Evolutionary conservation across 208 protist genomes (phyloP), one percentile per base, ranked within the genome.

Genomic region (Crithidia mellificae): DNA sequence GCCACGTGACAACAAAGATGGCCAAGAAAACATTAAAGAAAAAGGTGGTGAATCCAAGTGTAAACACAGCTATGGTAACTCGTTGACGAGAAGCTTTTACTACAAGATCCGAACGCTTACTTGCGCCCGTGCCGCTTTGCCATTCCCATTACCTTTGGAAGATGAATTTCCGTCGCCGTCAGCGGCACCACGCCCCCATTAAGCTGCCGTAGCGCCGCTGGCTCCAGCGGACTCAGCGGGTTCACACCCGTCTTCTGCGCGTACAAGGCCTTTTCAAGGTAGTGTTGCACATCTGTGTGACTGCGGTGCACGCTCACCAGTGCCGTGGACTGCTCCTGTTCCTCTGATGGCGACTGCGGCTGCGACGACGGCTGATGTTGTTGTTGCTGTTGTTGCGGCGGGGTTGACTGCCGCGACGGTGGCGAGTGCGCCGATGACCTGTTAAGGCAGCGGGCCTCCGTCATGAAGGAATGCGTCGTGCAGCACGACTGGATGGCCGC

Each of bases 131-230:
- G 25, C 17, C 19, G 27, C 43, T 49, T 49, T 19, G 25, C 27
- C 14, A 30, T 25, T 8, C 17, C n/a, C 57, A 39, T 39, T 19
- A 52, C 24, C 24, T 49, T 61, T 19, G 68, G 49, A 5, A 73
- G 24, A n/a, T 73, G 68, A 7, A 61, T 51, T 32, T 73, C 68
- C 27, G 30, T 61, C 30, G 58, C 68, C n/a, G 49, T 44, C 7
- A 72, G 55, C 27, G 38, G 43, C 30, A 25, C 19, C 27, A 27
- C 19, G 29, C n/a, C 52, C 19, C 22, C 52, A 24, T 25, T 43
- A 5, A 15, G 19, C 52, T 12, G 32, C 27, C 4, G 52, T 17
- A 19, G 52, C 52, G 32, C 19, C 52, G 0, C n/a, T 20, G 52
- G 14, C 2, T 57, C 52, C 11, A 38, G 52, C 52, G 29, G 2